Conservation (phyloP, 306 rosid species). For the Vigna trinervia region DNA sequence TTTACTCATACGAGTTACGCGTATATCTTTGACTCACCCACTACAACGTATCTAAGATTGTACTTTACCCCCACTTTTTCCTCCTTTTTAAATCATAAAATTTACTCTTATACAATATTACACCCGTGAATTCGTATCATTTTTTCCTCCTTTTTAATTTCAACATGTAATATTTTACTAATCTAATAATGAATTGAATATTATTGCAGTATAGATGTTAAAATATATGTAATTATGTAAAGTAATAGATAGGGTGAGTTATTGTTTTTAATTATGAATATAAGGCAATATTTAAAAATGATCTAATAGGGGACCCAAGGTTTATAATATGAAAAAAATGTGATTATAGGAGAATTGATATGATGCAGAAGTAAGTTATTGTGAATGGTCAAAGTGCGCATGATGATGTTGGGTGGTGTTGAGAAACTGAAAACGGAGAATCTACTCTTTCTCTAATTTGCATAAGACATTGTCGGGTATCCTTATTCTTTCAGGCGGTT, state of each 20-base stretch:
- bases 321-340: neutral
- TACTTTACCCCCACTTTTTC: constrained; percentile 11
- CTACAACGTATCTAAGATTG: neutral
- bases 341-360: neutral
- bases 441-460: constrained; percentile 10
- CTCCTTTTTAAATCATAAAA: neutral
- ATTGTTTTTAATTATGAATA: too few relatives aligned
- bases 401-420: constrained; percentile 39
- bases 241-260: too few relatives aligned
- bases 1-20: constrained; percentile 18
- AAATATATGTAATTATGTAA: too few relatives aligned
- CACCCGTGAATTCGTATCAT: neutral
- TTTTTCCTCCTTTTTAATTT: neutral
- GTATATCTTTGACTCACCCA: constrained; percentile 47
- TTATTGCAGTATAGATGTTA: neutral
- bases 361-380: neutral
- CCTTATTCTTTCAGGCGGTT: constrained; percentile 39
- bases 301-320: neutral
- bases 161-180: neutral
- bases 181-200: neutral
- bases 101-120: neutral
- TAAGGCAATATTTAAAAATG: too few relatives aligned
- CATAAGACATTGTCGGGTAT: constrained; percentile 42
- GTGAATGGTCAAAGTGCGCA: constrained; percentile 30
- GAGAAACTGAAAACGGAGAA: constrained; percentile 25